Evolutionary conservation across 2,329 filamentous ascomycete genomes (phyloP).

Genomic region (Aquanectria penicillioides): DNA sequence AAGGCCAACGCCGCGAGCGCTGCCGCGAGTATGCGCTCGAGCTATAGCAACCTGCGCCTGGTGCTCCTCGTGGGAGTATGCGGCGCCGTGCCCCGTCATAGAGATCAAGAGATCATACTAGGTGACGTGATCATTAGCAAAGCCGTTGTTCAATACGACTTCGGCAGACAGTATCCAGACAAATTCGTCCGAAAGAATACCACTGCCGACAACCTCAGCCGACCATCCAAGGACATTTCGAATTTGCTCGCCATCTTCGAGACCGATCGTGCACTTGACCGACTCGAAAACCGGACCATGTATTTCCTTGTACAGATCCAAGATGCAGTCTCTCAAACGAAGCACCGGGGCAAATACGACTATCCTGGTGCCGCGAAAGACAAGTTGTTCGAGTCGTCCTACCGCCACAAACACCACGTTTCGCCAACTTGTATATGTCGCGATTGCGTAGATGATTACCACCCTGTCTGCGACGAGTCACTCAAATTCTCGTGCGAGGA

Average conservation of each 20-base stretch:
- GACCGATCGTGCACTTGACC: conserved; percentile 16
- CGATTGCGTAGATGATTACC: background rate
- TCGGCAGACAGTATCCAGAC: conserved; percentile 38
- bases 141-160: conserved; percentile 43
- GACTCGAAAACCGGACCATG: background rate
- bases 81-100: conserved; percentile 45
- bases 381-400: conserved; percentile 43
- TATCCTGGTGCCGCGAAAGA: conserved; percentile 43
- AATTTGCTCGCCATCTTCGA: conserved; percentile 37
- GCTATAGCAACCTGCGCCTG: conserved; percentile 45
- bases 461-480: conserved; percentile 23
- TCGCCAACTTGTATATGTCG: conserved; percentile 1
- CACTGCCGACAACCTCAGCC: conserved; percentile 37
- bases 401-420: conserved; percentile 46
- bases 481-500: conserved; percentile 18
- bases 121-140: conserved; percentile 47
- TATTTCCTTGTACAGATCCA: background rate
- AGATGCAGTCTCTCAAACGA: background rate
- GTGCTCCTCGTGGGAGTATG: conserved; percentile 52
- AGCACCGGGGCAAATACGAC: conserved; percentile 10
- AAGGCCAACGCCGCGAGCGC: conserved; percentile 41
- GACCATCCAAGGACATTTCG: conserved; percentile 36
- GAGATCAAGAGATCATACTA: conserved; percentile 35
- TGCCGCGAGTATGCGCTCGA: conserved; percentile 42
- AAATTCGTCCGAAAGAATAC: conserved; percentile 39